Base-by-base conservation (phyloP, 106 monocot genomes). In the Cymbidium sinense region DNA sequence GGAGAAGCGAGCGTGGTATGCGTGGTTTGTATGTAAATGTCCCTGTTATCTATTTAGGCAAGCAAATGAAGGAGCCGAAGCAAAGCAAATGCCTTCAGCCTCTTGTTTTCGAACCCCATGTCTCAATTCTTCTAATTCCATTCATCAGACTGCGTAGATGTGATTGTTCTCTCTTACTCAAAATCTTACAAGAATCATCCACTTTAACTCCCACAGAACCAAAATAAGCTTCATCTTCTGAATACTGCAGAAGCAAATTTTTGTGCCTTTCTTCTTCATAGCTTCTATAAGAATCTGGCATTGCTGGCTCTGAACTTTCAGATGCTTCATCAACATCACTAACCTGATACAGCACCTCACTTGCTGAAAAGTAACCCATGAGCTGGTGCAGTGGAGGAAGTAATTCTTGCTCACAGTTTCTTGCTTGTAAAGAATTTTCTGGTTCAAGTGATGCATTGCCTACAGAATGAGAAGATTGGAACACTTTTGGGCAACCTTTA, bases 291-390 rank as follows among this genome's bases (percentile, higher is more conserved):
- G 81, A 75, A 77, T 58, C 67, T 5, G 58, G 75, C 7, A 77
- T 71, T 23, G 36, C 28, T 36, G 62, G 77, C 71, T 74, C 69
- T 18, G 73, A 70, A 44, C 82, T 82, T 47, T 82, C 75, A 69
- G 81, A 75, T 29, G 28, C 81, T 44, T 75, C 81, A 74, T 73
- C 80, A 41, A 41, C 41, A 41, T 41, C 41, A 41, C 8, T 41
- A 41, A 9, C 55, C 21, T 81, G 81, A 41, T 73, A 76, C 19
- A 93, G 51, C 61, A 93, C 36, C 4, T 84, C 81, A 34, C 79
- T 89, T 4, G 93, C 93, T 7, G 93, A 93, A 80, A 64, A 43
- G 54, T 93, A 93, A 23, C 93, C 93, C 87, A 90, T 86, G 23
- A 93, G 78, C 37, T 76, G 80, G 84, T 89, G 89, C 52, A 93